Conservation (phyloP, 495 filamentous ascomycete genomes). For the Penicillium daleae region DNA sequence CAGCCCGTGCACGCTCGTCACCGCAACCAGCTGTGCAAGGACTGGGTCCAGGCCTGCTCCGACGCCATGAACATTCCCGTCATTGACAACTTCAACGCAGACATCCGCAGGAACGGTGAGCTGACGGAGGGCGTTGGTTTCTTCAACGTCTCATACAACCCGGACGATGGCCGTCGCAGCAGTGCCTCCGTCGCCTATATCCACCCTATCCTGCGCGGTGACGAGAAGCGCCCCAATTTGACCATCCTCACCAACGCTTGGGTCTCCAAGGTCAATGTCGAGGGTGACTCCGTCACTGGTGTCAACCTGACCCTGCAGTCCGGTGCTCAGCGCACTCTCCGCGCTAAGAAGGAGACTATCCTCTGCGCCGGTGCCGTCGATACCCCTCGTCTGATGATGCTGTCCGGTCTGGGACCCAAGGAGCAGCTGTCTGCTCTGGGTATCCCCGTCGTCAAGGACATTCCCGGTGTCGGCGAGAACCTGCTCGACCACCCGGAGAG, state of each 20-base stretch:
- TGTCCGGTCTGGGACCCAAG: slow-evolving; percentile 75
- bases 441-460: slow-evolving; percentile 71
- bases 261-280: slow-evolving; percentile 75
- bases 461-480: slow-evolving; percentile 81
- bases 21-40: slow-evolving; percentile 80
- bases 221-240: slow-evolving; percentile 76
- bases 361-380: slow-evolving; percentile 79
- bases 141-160: slow-evolving; percentile 83
- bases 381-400: slow-evolving; percentile 72
- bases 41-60: slow-evolving; percentile 78
- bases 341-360: slow-evolving; percentile 70
- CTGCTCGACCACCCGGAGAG: slow-evolving; percentile 77
- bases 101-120: slow-evolving; percentile 68
- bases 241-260: slow-evolving; percentile 79
- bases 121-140: slow-evolving; percentile 77
- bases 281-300: slow-evolving; percentile 62
- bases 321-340: slow-evolving; percentile 61
- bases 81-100: slow-evolving; percentile 78
- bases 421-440: slow-evolving; percentile 63
- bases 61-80: slow-evolving; percentile 73
- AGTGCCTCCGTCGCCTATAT: slow-evolving; percentile 86
- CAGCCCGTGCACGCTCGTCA: slow-evolving; percentile 78
- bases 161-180: slow-evolving; percentile 75
- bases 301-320: slow-evolving; percentile 68
- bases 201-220: slow-evolving; percentile 77